Base-by-base conservation (phyloP, 441 rosid species). In the Lepidium campestre region DNA sequence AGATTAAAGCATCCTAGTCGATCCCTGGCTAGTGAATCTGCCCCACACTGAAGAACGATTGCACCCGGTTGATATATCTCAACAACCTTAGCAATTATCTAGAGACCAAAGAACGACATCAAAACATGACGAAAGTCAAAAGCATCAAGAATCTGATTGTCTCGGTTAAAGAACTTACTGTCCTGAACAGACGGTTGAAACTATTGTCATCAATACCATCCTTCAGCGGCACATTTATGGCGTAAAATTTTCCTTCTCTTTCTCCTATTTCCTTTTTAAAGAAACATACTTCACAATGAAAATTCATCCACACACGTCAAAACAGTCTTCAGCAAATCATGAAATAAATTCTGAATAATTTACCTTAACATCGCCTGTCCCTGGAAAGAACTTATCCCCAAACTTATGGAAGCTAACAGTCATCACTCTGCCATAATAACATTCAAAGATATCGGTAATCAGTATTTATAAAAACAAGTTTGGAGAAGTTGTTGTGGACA, bases 1-100 rank as follows among this genome's bases (percentile, higher is more conserved):
- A 94, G 97, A 78, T 89, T 94, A 79, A 94, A 94, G 77, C 98
- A 91, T 71, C 99, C 99, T 79, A 94, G 83, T 53, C 98, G 97
- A 57, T 94, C 99, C 58, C 97, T 88, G 45, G 99, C 99, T 47
- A 94, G 85, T 49, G 99, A 94, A 86, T 94, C 99, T 72, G 99
- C 99, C 35, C 99, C 99, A 40, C 99, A 91, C 52, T 94, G 99
- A 68, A 94, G 98, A 77, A 94, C 98, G 46, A 94, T 86, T 6
- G 87, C 96, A 15, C 97, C 96, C 4, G 99, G 99, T 66, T 69
- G 88, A 80, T 94, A 94, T 50, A 81, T 82, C 82, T 94, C 99
- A 22, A 94, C 96, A 68, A 94, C 93, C 83, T 94, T 94, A 65
- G 83, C 75, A 54, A 94, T 89, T 65, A 91, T 83, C 99, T 94